phyloP scores from a whole-genome alignment of 2,329 filamentous ascomycete genomes.

The Aspergillus pseudoviridinutans region DNA sequence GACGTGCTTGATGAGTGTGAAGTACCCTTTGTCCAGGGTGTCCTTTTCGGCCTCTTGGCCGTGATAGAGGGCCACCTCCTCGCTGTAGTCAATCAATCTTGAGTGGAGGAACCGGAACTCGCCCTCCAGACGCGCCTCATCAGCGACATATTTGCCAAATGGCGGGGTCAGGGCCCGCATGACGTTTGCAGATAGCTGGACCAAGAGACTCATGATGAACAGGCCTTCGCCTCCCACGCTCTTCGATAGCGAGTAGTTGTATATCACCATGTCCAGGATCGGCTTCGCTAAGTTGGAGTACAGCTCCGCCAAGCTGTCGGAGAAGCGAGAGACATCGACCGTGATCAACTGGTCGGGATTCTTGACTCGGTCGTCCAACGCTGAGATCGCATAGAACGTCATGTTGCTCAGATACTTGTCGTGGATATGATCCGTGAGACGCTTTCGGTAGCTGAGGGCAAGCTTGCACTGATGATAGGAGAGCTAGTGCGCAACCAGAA shows the following conservation, averaged over 20 bases:
- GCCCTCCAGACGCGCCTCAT: constrained; percentile 89
- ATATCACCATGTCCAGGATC: constrained; percentile 90
- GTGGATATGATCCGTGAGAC: constrained; percentile 91
- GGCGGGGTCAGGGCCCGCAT: constrained; percentile 95
- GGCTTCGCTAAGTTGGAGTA: constrained; percentile 97
- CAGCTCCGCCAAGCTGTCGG: constrained; percentile 87
- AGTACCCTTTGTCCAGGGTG: constrained; percentile 95
- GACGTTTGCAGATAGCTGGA: constrained; percentile 85
- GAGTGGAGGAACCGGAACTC: constrained; percentile 97
- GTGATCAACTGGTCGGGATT: constrained; percentile 97
- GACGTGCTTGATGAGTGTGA: constrained; percentile 97
- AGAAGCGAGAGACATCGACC: constrained; percentile 94
- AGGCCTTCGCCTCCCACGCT: constrained; percentile 95
- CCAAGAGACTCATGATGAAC: constrained; percentile 89
- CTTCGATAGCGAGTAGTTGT: constrained; percentile 88
- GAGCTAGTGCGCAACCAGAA: constrained; percentile 52
- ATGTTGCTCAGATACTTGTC: constrained; percentile 95
- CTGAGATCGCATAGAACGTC: constrained; percentile 95
- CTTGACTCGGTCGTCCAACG: constrained; percentile 94
- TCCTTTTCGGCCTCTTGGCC: constrained; percentile 95
- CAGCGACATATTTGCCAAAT: constrained; percentile 95
- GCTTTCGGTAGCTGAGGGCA: constrained; percentile 85
- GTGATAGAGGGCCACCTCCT: constrained; percentile 87
- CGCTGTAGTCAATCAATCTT: constrained; percentile 88
- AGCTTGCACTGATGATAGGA: constrained; percentile 97